A percentile compares a stretch with the other conserved stretches of the same genome.
Evolutionary conservation across 345 rosid species (phyloP).

Genomic region (Lepidium sativum): DNA sequence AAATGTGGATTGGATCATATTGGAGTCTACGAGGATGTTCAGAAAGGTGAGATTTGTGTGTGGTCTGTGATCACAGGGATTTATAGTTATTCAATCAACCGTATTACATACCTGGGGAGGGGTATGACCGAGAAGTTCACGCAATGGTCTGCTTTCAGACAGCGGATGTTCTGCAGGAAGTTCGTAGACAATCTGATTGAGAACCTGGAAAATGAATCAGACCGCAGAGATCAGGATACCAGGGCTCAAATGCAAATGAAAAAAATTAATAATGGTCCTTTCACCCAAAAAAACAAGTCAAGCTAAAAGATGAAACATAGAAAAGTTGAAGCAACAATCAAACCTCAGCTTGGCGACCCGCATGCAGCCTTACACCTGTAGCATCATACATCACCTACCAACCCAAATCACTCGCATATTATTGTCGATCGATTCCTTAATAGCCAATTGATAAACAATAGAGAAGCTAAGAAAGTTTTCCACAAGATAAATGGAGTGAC

Average conservation of each 20-base stretch:
- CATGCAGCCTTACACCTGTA: constrained; percentile 79
- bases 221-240: not conserved
- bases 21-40: not conserved
- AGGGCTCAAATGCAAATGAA: not conserved
- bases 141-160: constrained; percentile 79
- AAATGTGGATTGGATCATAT: not conserved
- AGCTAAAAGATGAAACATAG: not conserved
- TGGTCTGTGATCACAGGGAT: not conserved
- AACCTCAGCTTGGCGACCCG: constrained; percentile 97
- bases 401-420: not conserved
- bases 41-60: not conserved
- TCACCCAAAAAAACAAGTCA: not conserved
- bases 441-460: not conserved
- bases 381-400: constrained; percentile 90
- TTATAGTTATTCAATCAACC: not conserved
- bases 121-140: constrained; percentile 87
- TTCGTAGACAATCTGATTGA: constrained; percentile 86
- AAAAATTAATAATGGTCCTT: not conserved
- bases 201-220: constrained; percentile 39
- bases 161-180: constrained; percentile 93
- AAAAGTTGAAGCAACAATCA: not conserved
- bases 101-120: constrained; percentile 59
- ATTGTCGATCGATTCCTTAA: not conserved
- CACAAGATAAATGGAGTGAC: not conserved
- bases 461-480: not conserved